Base-by-base conservation (phyloP, 345 rosid genomes). In the Nasturtium officinale region DNA sequence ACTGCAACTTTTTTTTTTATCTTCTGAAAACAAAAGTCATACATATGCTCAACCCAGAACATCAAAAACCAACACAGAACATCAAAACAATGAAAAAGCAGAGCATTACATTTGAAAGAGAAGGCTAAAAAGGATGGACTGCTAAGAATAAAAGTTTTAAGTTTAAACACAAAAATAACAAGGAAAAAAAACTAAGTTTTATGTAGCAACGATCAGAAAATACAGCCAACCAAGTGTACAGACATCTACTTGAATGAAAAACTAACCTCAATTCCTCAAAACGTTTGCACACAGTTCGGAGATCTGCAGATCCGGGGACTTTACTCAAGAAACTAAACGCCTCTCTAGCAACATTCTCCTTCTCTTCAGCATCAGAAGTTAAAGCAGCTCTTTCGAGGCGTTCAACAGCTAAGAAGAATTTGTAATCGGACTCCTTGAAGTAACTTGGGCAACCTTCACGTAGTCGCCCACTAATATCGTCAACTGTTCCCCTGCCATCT, bases 401-500 rank as follows among this genome's bases (percentile, higher is more conserved):
- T 82, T 95, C 98, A 79, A 95, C 99, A 58, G 97, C 99, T 79
- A 95, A 85, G 85, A 87, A 95, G 77, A 95, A 91, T 82, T 95
- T 91, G 83, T 91, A 83, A 85, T 95, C 96, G 17, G 99, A 87
- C 75, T 95, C 98, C 84, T 86, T 90, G 81, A 90, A 95, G 84
- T 88, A 91, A 83, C 98, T 91, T 61, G 96, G 96, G 81, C 98
- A 91, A 54, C 99, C 97, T 78, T 91, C 98, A 13, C 84, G 84
- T 52, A 95, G 77, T 77, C 88, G 79, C 52, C 84, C 87, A 80
- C 97, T 90, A 57, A 95, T 83, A 72, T 95, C 99, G 80, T 95
- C 94, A 63, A 95, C 96, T 52, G 99, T 87, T 55, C 99, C 97
- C 81, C 98, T 95, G 70, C 98, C 99, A 86, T 90, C 98, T 50